Evolutionary conservation across 345 rosid genomes (phyloP), one percentile per base, ranked within the genome.

Genomic region (Streptanthus diversifolius): DNA sequence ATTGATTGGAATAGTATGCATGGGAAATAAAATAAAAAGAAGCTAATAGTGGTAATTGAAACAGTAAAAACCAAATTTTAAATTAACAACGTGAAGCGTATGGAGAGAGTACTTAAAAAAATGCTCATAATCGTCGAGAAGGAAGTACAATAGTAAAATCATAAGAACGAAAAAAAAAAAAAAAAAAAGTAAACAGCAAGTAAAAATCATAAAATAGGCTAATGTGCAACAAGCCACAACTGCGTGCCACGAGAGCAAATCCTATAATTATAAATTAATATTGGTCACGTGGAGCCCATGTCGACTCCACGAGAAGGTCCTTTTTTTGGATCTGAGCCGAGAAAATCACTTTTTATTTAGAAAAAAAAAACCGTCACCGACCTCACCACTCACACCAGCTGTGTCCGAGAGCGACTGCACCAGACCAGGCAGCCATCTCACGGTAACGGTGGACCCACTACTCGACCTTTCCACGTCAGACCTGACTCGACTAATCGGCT

Each of bases 351-450:
- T 61, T 3, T 61, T 3, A 8, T 8, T 35, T 33, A 22, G 5
- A 3, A 7, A 7, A 24, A 29, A 52, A 33, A 65, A 58, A 66
- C 68, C 73, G 62, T 74, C 68, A 58, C 68, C 68, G 78, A 74
- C 66, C 63, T 43, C 40, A 15, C 36, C 14, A 22, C 10, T 5
- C 22, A n/a, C 32, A 66, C 53, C 78, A 74, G 78, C 78, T 74
- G 78, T 73, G 40, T 57, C 27, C 36, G 67, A 74, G 43, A 74
- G 53, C 68, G 78, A 66, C 78, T 53, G 67, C 72, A 74, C 78
- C 72, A 66, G 18, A 7, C 33, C 7, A 30, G 27, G 25, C 4
- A 73, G 57, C 71, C 47, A 65, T 65, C 71, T 55, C 77, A 30
- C 40, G 12, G 30, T 43, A 27, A 30, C 3, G 24, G 57, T 30